Evolutionary conservation across 768 basidiomycete genomes (phyloP), one percentile per base, ranked within the genome.

Genomic region (Megacollybia marginata): DNA sequence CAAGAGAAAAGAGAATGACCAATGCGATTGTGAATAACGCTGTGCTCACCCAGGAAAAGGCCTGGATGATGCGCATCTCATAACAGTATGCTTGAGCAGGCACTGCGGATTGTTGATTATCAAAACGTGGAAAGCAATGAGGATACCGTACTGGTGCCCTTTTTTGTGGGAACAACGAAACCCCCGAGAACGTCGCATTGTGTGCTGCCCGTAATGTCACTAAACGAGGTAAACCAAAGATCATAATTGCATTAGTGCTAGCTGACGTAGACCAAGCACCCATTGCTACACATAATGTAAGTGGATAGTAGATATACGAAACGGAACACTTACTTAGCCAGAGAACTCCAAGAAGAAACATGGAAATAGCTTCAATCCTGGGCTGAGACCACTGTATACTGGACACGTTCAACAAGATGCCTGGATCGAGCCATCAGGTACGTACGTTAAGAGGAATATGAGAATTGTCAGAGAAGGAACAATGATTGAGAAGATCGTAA

Each of bases 41-140:
- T 58, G 89, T 90, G 47, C 79, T 65, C 59, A 78, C 71, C 88
- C 88, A 90, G 0, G 88, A 88, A 61, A 90, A 78, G 2, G 84
- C 86, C 55, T 88, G 78, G 33, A 88, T 72, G 43, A 82, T 81
- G 64, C 85, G 87, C 83, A 89, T 85, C 59, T 88, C 78, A 62
- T 86, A 84, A 62, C 88, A 91, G 55, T 75, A 89, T 23, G 67
- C 62, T 55, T 69, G 68, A 8, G 66, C 64, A 46, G 76, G 75
- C 49, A 78, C 88, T 89, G 47, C n/a, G 44, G 55, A 53, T 52
- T 54, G 34, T 42, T 5, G n/a, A 51, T 42, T 31, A 45, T 35
- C 16, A 13, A 5, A 18, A n/a, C 33, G 47, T 38, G 42, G 16
- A 50, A 15, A 42, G 31, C 19, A 40, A 33, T 10, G 44, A 47